Conservation (phyloP, 169 alveolate genomes). For the Plasmodium berghei region DNA sequence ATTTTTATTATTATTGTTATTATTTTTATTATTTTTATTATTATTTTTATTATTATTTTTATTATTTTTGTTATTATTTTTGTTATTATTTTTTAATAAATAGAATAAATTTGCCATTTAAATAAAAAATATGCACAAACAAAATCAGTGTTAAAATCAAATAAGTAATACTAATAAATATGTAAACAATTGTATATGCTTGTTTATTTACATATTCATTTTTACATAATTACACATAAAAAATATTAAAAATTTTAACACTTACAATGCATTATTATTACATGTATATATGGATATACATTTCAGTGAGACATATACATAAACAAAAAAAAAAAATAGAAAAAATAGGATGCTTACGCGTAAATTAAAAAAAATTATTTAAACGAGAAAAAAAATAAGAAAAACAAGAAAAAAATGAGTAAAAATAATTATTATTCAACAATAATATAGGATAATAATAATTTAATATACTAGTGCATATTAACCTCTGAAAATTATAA, state of each 20-base stretch:
- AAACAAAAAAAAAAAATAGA: conserved; percentile 16
- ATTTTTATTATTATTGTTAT: too few species aligned
- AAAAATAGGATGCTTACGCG: not conserved
- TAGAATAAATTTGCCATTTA: not conserved
- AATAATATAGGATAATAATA: too few species aligned
- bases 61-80: too few species aligned
- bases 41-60: too few species aligned
- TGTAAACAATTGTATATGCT: not conserved
- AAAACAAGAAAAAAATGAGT: conserved; percentile 3
- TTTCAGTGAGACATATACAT: conserved; percentile 22
- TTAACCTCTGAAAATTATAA: too few species aligned
- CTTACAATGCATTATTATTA: not conserved
- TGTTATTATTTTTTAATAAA: too few species aligned
- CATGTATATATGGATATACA: conserved; percentile 12
- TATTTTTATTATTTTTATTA: too few species aligned
- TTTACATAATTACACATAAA: not conserved
- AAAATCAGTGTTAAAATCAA: conserved; percentile 42
- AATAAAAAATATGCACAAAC: conserved; percentile 20
- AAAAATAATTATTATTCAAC: too few species aligned
- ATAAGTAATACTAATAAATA: conserved; percentile 4
- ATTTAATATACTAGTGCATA: too few species aligned
- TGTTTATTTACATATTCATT: not conserved
- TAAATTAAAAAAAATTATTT: not conserved
- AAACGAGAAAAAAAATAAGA: conserved; percentile 1
- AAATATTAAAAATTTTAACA: conserved; percentile 1